Evolutionary conservation across 352 stramenopile species (phyloP), one percentile per base, ranked within the genome.

Genomic region (Phytophthora brassicae): DNA sequence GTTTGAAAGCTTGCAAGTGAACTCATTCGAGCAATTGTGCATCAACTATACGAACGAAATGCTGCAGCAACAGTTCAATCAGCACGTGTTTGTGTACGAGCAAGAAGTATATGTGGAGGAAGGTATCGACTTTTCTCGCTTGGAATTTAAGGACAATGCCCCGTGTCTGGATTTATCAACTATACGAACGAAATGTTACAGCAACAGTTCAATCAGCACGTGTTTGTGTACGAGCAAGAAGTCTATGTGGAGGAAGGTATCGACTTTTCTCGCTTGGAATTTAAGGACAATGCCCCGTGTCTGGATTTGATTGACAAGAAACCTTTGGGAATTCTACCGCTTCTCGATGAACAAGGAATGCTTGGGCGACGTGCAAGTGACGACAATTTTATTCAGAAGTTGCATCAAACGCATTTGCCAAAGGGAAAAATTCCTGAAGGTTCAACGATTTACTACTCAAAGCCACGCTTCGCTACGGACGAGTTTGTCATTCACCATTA

Each of bases 401-500:
- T 97, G 17, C 86, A 97, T 41, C 87, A 96, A 67, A 96, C 91
- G 14, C 89, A 97, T 60, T 20, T 88, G 1, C 75, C 82, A 12
- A 88, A 90, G 56, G 87, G 91, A 9, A 89, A 91, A 16, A 69
- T 89, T 9, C 77, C 88, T 1, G 86, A 92, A 58, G 78, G 81
- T 13, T 88, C 84, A 53, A 81, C 62, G 14, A 67, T 90, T 35
- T 97, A 93, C 53, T 97, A 87, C 70, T 89, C 84, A 7, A 91
- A 95, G 71, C 85, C 83, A 46, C 84, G 88, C 28, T 92, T 93
- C 48, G 81, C 86, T n/a, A 88, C 88, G 12, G 90, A 97, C 45
- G 84, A 95, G 61, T 99, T 99, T 72, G 97, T 96, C 54, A 95
- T 99, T 53, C 70, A 98, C 51, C 97, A 99, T 69, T 99, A 99